phyloP scores from a whole-genome alignment of 1,139 yeast genomes.

The Hemisphaericaspora lyxosophila region DNA sequence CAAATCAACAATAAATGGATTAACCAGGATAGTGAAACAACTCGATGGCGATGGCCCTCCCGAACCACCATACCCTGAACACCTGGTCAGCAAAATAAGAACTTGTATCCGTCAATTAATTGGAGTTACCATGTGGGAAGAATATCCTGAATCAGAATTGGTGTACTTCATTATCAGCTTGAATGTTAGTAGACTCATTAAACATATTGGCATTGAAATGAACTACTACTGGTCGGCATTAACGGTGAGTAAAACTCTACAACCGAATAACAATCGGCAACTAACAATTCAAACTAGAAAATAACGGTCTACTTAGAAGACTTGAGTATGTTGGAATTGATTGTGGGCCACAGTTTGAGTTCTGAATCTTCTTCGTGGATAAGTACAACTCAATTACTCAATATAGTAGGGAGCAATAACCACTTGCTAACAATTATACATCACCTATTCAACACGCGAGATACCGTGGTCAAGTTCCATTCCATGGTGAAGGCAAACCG shows the following conservation, averaged over 20 bases:
- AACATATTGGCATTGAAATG: background rate
- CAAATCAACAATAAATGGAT: background rate
- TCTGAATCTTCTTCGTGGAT: constrained; percentile 1
- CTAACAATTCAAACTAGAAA: constrained; percentile 1
- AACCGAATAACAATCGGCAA: background rate
- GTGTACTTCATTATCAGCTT: constrained; percentile 1
- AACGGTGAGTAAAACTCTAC: constrained; percentile 1
- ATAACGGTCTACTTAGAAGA: background rate
- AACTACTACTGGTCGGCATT: constrained; percentile 1
- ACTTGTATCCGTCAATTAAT: background rate
- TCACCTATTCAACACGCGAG: background rate
- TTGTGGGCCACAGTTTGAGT: background rate
- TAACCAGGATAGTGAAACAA: background rate
- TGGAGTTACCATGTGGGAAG: background rate
- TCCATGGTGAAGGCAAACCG: constrained; percentile 9
- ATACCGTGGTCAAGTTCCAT: constrained; percentile 7
- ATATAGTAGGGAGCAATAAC: background rate
- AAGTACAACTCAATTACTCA: constrained; percentile 1
- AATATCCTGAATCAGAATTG: background rate
- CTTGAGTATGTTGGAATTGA: background rate
- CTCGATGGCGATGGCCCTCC: background rate
- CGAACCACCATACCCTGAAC: background rate
- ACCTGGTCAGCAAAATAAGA: background rate
- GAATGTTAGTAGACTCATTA: constrained; percentile 1
- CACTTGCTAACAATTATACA: background rate